These are phyloP conservation scores for Sideroxylon spinosum DNA, from an alignment of 179 eudicot species.

Conservation along the genomic window DNA sequence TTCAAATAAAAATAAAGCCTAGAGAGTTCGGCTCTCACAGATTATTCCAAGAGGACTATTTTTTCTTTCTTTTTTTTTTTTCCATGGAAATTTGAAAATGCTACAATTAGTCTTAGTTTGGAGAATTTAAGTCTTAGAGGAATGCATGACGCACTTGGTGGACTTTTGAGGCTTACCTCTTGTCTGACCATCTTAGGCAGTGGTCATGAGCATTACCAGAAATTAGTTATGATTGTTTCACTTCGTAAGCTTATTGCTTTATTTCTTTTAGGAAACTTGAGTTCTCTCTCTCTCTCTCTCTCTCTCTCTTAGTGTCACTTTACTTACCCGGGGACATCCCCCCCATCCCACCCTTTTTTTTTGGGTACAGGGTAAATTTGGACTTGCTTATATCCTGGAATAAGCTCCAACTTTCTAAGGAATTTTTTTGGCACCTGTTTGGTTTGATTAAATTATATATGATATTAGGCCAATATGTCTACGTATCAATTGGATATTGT, in stretches of 20 bases:
- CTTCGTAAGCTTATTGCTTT: too few species aligned
- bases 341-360: background rate
- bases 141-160: background rate
- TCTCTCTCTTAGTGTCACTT: too few species aligned
- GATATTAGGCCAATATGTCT: background rate
- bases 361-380: background rate
- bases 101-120: background rate
- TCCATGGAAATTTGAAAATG: background rate
- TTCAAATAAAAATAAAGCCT: background rate
- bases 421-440: background rate
- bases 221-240: too few species aligned
- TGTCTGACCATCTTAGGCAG: too few species aligned
- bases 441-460: conserved; percentile 3
- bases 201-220: too few species aligned
- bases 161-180: background rate
- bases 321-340: too few species aligned
- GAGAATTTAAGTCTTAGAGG: background rate
- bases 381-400: background rate
- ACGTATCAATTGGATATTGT: background rate
- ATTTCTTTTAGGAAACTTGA: too few species aligned
- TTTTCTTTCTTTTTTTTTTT: background rate
- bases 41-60: background rate
- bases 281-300: too few species aligned
- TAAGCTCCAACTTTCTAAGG: background rate
- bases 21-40: background rate